Base-by-base conservation (phyloP, 2,329 filamentous ascomycete genomes). In the Endocalyx cinctus region DNA sequence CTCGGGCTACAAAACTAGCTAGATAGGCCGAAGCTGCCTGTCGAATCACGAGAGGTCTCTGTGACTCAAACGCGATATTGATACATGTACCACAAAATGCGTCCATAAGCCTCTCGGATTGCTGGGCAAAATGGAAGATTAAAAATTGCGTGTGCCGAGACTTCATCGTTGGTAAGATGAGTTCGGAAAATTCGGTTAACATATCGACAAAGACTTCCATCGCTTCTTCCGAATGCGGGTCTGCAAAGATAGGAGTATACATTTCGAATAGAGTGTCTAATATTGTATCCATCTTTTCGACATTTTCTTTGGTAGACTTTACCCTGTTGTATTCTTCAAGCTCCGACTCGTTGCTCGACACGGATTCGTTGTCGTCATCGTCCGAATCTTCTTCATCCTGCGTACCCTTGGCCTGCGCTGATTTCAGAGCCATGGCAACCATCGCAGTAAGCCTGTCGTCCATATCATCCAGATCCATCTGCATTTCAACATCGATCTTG, bases 131-230 rank as follows among this genome's bases (percentile, higher is more conserved):
- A 62, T 96, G 90, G 62, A 98, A 98, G 31, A 97, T 74, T 29
- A 98, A 76, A 50, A 97, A 98, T 52, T 98, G 92, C 0, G 88
- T 88, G 58, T 97, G 90, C 20, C 92, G 82, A 16, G 88, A 94
- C 47, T 87, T 86, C 57, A 92, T 88, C 11, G 88, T 94, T 4
- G 89, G 88, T 18, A 98, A 73, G 38, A 98, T 87, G 51, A 88
- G 87, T 54, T 78, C 84, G 40, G 82, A 77, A 53, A 98, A 98
- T 55, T 94, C 88, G 30, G 81, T 77, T 17, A 97, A 71, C 25
- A 98, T 72, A 35, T 86, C 79, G 33, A 86, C 82, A 47, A 94
- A 86, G 31, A 79, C 78, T 35, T 81, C 78, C 43, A 84, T 77
- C 26, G 85, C 82, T 36, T 79, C 70, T 29, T 82, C 74, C 10